Percentiles rank a stretch among this genome's conserved stretches.
phyloP scores from a whole-genome alignment of 495 filamentous ascomycete species.

The Rusavskia elegans region DNA sequence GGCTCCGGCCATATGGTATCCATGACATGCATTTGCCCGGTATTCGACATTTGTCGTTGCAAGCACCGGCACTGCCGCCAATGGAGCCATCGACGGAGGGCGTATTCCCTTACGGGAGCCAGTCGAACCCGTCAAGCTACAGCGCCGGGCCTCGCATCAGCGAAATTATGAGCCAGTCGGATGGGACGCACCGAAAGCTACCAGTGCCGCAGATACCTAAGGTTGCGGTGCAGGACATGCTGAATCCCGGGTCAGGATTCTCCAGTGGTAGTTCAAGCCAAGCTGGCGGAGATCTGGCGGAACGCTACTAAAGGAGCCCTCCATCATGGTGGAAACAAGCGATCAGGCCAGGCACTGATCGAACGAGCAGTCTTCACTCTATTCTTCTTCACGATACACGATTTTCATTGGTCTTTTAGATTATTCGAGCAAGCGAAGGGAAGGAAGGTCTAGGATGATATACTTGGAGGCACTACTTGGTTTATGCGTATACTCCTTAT shows the following conservation, averaged over 20 bases:
- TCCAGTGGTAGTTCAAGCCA: constrained; percentile 36
- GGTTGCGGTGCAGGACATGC: constrained; percentile 74
- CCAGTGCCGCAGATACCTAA: constrained; percentile 81
- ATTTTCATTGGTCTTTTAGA: too few species aligned
- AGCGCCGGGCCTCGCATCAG: constrained; percentile 60
- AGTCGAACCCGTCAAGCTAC: constrained; percentile 32
- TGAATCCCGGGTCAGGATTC: constrained; percentile 51
- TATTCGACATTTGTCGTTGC: constrained; percentile 75
- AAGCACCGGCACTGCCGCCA: constrained; percentile 77
- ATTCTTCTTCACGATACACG: not conserved
- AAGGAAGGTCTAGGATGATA: not conserved
- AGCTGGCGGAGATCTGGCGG: constrained; percentile 17
- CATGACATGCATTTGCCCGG: constrained; percentile 65
- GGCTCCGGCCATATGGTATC: constrained; percentile 58
- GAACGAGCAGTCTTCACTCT: not conserved
- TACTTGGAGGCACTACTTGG: not conserved
- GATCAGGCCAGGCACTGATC: too few species aligned
- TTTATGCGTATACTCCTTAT: not conserved
- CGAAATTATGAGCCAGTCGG: constrained; percentile 80
- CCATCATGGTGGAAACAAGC: not conserved
- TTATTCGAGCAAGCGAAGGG: too few species aligned
- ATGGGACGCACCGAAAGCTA: constrained; percentile 83
- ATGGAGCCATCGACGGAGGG: constrained; percentile 66
- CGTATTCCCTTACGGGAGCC: constrained; percentile 37
- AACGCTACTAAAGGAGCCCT: constrained; percentile 5